These are phyloP conservation scores for Lactifluus piperatus DNA, from an alignment of 768 basidiomycete species.

Conservation along the genomic window DNA sequence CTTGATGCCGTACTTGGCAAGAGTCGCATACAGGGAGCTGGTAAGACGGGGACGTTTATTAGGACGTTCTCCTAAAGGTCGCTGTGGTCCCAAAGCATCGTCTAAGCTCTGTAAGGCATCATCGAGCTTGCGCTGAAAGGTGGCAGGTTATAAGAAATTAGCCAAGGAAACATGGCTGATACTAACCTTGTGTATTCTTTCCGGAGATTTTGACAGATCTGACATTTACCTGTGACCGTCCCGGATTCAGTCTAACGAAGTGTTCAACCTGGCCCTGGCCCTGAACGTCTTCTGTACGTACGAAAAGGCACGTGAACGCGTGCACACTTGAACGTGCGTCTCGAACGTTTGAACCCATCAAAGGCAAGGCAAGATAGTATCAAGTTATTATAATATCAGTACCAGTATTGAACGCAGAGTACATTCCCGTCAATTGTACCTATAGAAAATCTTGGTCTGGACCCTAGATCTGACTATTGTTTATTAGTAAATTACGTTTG, in stretches of 20 bases:
- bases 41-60: slow-evolving; percentile 46
- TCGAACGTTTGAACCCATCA: too few relatives aligned
- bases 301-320: background rate
- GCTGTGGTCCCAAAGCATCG: slow-evolving; percentile 41
- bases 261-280: too few relatives aligned
- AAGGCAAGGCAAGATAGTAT: too few relatives aligned
- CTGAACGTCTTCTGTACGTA: too few relatives aligned
- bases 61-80: slow-evolving; percentile 26
- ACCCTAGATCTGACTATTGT: too few relatives aligned
- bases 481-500: too few relatives aligned
- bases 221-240: background rate
- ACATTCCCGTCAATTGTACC: too few relatives aligned
- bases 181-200: slow-evolving; percentile 4
- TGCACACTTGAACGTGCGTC: too few relatives aligned
- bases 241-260: too few relatives aligned
- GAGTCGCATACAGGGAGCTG: slow-evolving; percentile 64
- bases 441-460: too few relatives aligned
- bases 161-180: background rate
- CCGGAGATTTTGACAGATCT: background rate
- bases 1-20: slow-evolving; percentile 69
- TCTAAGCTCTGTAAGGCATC: slow-evolving; percentile 72
- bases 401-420: too few relatives aligned
- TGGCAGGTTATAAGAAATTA: background rate
- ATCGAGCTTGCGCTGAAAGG: slow-evolving; percentile 62
- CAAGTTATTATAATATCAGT: too few relatives aligned